phyloP scores from a whole-genome alignment of 78 protist genomes.

The Planoprotostelium fungivorum region DNA sequence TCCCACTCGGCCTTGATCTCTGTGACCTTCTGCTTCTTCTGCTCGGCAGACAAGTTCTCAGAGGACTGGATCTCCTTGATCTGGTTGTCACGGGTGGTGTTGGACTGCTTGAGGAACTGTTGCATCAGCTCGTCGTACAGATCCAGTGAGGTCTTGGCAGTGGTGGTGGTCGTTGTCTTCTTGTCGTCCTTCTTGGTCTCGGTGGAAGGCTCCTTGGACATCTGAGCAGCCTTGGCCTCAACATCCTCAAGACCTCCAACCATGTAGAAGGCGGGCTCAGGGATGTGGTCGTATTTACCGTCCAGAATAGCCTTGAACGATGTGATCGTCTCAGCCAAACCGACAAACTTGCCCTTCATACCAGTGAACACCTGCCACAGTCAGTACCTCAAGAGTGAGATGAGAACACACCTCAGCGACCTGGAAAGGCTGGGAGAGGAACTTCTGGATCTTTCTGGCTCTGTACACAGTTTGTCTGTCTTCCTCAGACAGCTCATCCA shows the following conservation, averaged over 20 bases:
- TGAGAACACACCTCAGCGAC: constrained; percentile 81
- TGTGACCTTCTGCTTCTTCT: too few species aligned
- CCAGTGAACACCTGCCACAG: constrained; percentile 86
- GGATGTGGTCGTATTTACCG: constrained; percentile 92
- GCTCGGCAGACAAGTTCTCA: too few species aligned
- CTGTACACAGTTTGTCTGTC: constrained; percentile 95
- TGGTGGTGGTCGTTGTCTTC: constrained; percentile 4
- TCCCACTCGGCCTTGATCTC: too few species aligned
- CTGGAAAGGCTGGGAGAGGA: constrained; percentile 99
- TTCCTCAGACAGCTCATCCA: constrained; percentile 97
- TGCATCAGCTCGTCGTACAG: not conserved
- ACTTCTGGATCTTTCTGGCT: constrained; percentile 95
- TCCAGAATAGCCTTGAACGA: constrained; percentile 82
- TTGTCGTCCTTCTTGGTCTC: constrained; percentile 14
- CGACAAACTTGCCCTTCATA: constrained; percentile 87
- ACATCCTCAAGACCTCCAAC: constrained; percentile 88
- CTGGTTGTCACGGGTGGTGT: not conserved
- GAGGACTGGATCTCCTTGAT: not conserved
- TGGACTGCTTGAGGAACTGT: not conserved
- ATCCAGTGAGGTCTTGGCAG: not conserved
- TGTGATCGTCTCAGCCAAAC: constrained; percentile 78
- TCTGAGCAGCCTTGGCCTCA: constrained; percentile 74
- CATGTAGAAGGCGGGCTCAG: constrained; percentile 98
- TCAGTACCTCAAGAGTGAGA: not conserved
- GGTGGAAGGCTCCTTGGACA: constrained; percentile 49